Percentiles rank a stretch among this genome's conserved stretches.
These are phyloP conservation scores for Exophiala sideris DNA, from an alignment of 2,329 filamentous ascomycete species.

Conservation along the genomic window DNA sequence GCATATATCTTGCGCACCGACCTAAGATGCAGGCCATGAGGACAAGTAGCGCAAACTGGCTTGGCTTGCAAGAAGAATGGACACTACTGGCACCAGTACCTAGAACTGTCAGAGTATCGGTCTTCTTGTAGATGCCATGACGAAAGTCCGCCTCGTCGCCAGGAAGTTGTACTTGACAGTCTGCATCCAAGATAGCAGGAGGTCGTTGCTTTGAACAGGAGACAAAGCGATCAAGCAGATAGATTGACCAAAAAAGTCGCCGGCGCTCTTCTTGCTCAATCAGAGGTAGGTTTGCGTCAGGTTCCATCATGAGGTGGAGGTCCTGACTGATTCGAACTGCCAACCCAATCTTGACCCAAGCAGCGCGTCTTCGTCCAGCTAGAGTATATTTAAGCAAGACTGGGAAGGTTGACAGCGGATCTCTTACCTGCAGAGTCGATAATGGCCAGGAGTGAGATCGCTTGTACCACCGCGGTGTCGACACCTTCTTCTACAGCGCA, in stretches of 20 bases:
- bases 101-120: conserved; percentile 7
- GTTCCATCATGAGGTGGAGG: conserved; percentile 34
- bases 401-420: background rate
- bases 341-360: conserved; percentile 38
- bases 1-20: conserved; percentile 12
- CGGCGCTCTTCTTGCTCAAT: conserved; percentile 31
- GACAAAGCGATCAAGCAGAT: conserved; percentile 32
- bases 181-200: conserved; percentile 15
- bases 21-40: conserved; percentile 15
- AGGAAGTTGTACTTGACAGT: conserved; percentile 23
- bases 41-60: background rate
- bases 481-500: conserved; percentile 31
- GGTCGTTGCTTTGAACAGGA: conserved; percentile 27
- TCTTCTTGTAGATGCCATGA: conserved; percentile 4
- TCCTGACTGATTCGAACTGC: conserved; percentile 60
- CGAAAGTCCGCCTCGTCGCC: conserved; percentile 9
- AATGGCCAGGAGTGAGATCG: conserved; percentile 37
- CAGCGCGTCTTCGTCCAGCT: conserved; percentile 31
- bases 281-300: conserved; percentile 20
- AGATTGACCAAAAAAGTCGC: conserved; percentile 33
- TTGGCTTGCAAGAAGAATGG: conserved; percentile 8
- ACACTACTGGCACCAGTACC: background rate
- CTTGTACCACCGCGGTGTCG: conserved; percentile 37
- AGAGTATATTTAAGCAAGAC: background rate
- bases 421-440: conserved; percentile 39